These are phyloP conservation scores for Biscogniauxia sp. DNA, from an alignment of 2,329 filamentous ascomycete species.

Conservation along the genomic window DNA sequence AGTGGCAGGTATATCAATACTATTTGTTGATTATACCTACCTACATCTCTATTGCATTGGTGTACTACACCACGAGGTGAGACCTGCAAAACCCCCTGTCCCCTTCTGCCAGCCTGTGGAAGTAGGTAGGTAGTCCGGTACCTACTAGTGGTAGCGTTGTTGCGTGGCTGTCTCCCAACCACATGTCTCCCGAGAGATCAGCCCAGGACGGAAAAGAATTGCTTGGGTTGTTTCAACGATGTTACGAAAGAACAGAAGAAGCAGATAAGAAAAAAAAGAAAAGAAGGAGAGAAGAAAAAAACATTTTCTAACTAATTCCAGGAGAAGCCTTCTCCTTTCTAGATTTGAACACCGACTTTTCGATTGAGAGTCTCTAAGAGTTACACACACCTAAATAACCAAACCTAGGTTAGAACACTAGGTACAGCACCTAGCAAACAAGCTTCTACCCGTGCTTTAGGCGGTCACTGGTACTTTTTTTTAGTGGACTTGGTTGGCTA, in stretches of 20 bases:
- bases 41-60: background rate
- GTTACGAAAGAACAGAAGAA: background rate
- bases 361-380: background rate
- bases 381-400: too few relatives aligned
- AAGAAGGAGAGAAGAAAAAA: background rate
- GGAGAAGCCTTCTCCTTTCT: background rate
- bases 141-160: background rate
- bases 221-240: background rate
- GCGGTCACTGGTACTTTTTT: background rate
- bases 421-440: background rate
- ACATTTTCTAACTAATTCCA: background rate
- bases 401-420: background rate
- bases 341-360: background rate
- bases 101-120: too few relatives aligned
- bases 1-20: too few relatives aligned
- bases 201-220: background rate
- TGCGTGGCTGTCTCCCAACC: background rate
- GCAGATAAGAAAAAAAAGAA: background rate
- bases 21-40: too few relatives aligned
- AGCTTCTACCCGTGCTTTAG: background rate
- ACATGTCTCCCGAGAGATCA: background rate
- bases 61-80: background rate
- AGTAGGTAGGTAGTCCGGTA: too few relatives aligned
- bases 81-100: background rate
- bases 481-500: background rate